A percentile compares a stretch with the other conserved stretches of the same genome.
Conservation (phyloP, 2,329 filamentous ascomycete species). For the Leptosphaerulina australis region DNA sequence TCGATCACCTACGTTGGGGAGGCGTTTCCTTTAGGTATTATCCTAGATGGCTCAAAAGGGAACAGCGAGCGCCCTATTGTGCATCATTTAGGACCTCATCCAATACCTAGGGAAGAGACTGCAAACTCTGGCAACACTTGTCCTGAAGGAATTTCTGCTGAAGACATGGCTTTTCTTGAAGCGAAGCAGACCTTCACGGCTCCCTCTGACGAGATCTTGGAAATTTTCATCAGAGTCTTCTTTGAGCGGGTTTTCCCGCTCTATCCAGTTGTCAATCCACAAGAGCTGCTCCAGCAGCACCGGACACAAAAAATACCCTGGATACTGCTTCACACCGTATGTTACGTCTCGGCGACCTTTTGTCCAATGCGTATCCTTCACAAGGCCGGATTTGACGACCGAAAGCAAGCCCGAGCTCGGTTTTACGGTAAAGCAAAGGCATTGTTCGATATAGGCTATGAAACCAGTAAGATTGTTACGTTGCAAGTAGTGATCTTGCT, state of each 20-base stretch:
- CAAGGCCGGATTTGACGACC: conserved; percentile 3
- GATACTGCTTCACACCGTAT: conserved; percentile 8
- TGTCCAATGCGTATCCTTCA: conserved; percentile 10
- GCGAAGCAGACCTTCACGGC: conserved; percentile 9
- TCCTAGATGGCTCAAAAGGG: not conserved
- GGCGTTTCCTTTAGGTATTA: conserved; percentile 8
- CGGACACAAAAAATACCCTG: conserved; percentile 1
- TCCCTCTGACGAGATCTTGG: conserved; percentile 1
- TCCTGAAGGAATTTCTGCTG: not conserved
- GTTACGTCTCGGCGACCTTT: conserved; percentile 10
- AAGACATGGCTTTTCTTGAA: conserved; percentile 8
- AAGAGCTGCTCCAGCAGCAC: conserved; percentile 1
- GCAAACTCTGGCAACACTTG: not conserved
- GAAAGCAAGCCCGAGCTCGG: conserved; percentile 2
- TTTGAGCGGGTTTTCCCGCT: conserved; percentile 7
- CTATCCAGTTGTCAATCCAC: conserved; percentile 5
- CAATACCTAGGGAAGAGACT: not conserved
- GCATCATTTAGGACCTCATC: not conserved
- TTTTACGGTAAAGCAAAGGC: conserved; percentile 11
- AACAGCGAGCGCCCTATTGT: not conserved
- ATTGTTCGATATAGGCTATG: conserved; percentile 8
- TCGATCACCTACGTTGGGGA: conserved; percentile 10
- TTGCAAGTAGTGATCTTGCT: conserved; percentile 3
- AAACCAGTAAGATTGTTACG: conserved; percentile 10
- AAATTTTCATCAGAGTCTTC: conserved; percentile 5